Evolutionary conservation across 768 basidiomycete species (phyloP).

Genomic region (Lentinula aciculospora): DNA sequence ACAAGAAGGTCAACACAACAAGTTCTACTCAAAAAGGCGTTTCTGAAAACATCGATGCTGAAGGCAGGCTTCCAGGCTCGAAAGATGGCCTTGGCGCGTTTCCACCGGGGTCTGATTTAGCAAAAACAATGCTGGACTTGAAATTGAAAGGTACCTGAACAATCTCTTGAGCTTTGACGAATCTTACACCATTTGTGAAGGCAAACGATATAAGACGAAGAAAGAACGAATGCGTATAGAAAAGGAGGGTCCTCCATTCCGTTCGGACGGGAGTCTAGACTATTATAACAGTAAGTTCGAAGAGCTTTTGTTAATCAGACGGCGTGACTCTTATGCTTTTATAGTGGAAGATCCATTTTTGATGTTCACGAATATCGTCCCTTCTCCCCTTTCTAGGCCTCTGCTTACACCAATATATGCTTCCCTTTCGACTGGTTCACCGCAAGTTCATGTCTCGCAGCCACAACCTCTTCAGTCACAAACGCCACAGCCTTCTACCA

Average conservation of each 20-base stretch:
- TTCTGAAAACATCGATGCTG: constrained; percentile 52
- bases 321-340: constrained; percentile 7
- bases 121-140: constrained; percentile 64
- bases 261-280: constrained; percentile 75
- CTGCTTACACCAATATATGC: constrained; percentile 54
- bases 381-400: constrained; percentile 52
- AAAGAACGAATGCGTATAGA: constrained; percentile 76
- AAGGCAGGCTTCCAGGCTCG: constrained; percentile 70
- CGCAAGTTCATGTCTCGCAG: constrained; percentile 5
- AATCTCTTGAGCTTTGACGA: not conserved
- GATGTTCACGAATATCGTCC: constrained; percentile 55
- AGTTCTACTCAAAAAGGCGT: constrained; percentile 28
- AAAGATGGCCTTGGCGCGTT: constrained; percentile 74
- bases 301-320: not conserved
- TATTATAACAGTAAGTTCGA: constrained; percentile 58
- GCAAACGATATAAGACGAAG: constrained; percentile 76
- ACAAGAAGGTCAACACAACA: constrained; percentile 37
- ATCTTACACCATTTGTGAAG: constrained; percentile 24
- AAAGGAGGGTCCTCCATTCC: constrained; percentile 65
- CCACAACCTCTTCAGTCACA: constrained; percentile 7
- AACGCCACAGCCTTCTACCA: constrained; percentile 18
- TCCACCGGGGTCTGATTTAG: constrained; percentile 65
- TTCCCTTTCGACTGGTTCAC: constrained; percentile 19
- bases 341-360: constrained; percentile 79
- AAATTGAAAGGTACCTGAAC: constrained; percentile 66